Evolutionary conservation across 768 basidiomycete genomes (phyloP), one percentile per base, ranked within the genome.

Genomic region (Sutorius australiensis): DNA sequence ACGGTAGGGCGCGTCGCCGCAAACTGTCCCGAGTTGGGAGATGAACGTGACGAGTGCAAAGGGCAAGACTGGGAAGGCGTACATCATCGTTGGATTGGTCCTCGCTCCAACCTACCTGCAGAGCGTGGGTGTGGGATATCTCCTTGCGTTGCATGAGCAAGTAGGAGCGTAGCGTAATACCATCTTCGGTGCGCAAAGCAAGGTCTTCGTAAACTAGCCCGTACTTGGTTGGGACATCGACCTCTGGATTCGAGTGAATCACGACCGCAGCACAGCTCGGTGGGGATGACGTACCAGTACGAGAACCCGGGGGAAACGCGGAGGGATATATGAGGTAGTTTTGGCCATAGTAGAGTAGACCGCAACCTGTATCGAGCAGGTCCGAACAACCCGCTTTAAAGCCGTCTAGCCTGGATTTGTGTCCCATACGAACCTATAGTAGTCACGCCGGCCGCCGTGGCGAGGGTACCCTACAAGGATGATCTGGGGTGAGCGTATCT

Each of bases 271-370:
- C 9, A 36, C n/a, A 30, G 33, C 36, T 12, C 6, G 38, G 28
- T 30, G 44, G 45, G 54, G 33, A 27, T 36, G n/a, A 61, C 73
- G 54, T 53, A 90, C 92, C 80, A 62, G 76, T 84, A 44, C 93
- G 76, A 24, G 92, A 92, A 2, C 92, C 92, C 5, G 83, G 80
- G 50, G 90, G 85, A 44, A 80, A 86, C 8, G 86, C 85, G 16
- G 91, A 86, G 1, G 94, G 94, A 67, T 95, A 98, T 66, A 98
- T 95, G 48, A 98, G 76, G 60, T 81, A 87, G 65, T 86, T 87
- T 67, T 98, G 94, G 28, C 89, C 91, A 59, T 88, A 87, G 70
- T 88, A 93, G 16, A 92, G 78, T 33, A 94, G 76, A 10, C 87
- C 85, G 46, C 79, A 80, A 53, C 83, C 88, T 89, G 58, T 19